These are phyloP conservation scores for Chimonanthus praecox DNA, from an alignment of 164 flowering plant species.

Conservation along the genomic window DNA sequence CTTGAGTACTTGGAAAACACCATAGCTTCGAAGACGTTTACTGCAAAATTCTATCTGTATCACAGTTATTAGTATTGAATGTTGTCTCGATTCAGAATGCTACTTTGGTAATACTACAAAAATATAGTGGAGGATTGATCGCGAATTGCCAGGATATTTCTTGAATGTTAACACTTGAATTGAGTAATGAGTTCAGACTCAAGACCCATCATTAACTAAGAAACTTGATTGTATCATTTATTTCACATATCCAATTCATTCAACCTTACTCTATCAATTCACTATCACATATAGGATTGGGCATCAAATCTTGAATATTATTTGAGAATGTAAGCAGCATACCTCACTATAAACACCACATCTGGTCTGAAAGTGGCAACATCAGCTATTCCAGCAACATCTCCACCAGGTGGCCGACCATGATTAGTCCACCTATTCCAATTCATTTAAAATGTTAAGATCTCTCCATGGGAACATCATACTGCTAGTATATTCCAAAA, in stretches of 20 bases:
- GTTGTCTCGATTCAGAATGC: not conserved
- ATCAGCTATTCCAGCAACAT: constrained; percentile 73
- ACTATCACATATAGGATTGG: not conserved
- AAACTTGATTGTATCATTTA: too few species aligned
- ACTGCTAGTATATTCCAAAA: not conserved
- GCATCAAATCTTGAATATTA: not conserved
- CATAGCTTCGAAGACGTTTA: not conserved
- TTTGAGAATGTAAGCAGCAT: constrained; percentile 6
- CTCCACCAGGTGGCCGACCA: constrained; percentile 70
- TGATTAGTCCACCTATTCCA: constrained; percentile 67
- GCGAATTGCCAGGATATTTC: not conserved
- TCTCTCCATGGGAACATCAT: not conserved
- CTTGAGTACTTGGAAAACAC: not conserved
- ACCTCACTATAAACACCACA: constrained; percentile 69
- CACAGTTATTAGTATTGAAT: not conserved
- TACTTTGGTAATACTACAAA: not conserved
- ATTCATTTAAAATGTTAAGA: constrained; percentile 3
- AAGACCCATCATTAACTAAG: not conserved
- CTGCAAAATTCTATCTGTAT: not conserved
- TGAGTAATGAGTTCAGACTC: too few species aligned
- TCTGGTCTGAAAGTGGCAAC: constrained; percentile 46
- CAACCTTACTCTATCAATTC: not conserved
- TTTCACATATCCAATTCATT: not conserved
- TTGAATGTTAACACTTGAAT: not conserved
- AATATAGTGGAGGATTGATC: not conserved